Percentiles rank a stretch among this genome's conserved stretches.
phyloP scores from a whole-genome alignment of 2,329 filamentous ascomycete species.

The Phyllosticta citriasiana region DNA sequence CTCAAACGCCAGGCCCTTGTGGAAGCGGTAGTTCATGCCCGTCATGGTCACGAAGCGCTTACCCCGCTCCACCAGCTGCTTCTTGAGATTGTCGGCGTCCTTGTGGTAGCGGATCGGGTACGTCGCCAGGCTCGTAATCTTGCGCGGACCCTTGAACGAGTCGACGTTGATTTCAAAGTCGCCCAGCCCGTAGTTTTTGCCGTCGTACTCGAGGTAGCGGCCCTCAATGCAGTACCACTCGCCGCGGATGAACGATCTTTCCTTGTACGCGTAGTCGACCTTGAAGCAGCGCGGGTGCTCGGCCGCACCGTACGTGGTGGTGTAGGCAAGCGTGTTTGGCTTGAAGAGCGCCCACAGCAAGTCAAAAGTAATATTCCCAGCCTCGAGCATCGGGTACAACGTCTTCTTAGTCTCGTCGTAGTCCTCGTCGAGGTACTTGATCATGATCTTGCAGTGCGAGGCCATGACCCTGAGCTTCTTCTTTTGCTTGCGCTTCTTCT shows the following conservation, averaged over 20 bases:
- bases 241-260: constrained; percentile 58
- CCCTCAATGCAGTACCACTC: constrained; percentile 70
- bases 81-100: constrained; percentile 53
- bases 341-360: constrained; percentile 84
- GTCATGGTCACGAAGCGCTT: constrained; percentile 75
- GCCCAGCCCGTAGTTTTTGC: constrained; percentile 72
- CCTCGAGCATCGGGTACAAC: constrained; percentile 68
- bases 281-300: constrained; percentile 78
- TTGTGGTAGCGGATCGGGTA: constrained; percentile 77
- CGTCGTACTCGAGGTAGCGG: constrained; percentile 76
- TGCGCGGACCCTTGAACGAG: constrained; percentile 69
- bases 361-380: constrained; percentile 79
- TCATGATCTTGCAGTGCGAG: constrained; percentile 59
- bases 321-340: constrained; percentile 69
- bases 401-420: constrained; percentile 70
- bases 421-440: constrained; percentile 72
- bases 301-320: constrained; percentile 63
- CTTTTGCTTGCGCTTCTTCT: constrained; percentile 51
- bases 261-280: constrained; percentile 65
- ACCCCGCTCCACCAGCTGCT: constrained; percentile 65
- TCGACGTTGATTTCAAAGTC: constrained; percentile 59
- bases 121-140: constrained; percentile 67
- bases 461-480: constrained; percentile 50
- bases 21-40: constrained; percentile 73
- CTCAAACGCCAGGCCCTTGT: constrained; percentile 75